phyloP scores from a whole-genome alignment of 805 yeast species.

The Nakazawaea holstii region DNA sequence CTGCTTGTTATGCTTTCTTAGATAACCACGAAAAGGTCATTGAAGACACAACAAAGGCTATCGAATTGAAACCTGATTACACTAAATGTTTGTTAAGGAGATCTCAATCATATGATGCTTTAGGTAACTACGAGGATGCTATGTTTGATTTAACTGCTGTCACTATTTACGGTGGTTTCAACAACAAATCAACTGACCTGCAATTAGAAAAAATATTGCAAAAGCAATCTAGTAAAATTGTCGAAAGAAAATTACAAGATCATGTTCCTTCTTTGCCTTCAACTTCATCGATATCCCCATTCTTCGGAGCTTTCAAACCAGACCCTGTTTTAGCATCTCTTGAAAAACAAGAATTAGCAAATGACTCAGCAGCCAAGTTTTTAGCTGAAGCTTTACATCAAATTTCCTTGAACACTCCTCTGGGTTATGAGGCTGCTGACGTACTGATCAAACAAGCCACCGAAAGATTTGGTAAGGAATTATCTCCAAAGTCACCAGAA shows the following conservation, averaged over 20 bases:
- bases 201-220: constrained; percentile 83
- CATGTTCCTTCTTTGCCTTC: constrained; percentile 64
- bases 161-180: constrained; percentile 79
- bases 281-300: constrained; percentile 76
- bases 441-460: constrained; percentile 56
- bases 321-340: constrained; percentile 46
- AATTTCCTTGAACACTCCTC: constrained; percentile 39
- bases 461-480: constrained; percentile 27
- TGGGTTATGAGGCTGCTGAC: constrained; percentile 59
- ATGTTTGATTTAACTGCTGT: constrained; percentile 88
- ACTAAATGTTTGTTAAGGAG: constrained; percentile 89
- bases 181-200: constrained; percentile 70
- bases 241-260: constrained; percentile 51
- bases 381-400: constrained; percentile 61
- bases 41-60: constrained; percentile 82
- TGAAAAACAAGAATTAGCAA: constrained; percentile 41
- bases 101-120: constrained; percentile 83
- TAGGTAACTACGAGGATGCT: constrained; percentile 76
- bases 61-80: constrained; percentile 83
- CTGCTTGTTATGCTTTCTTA: constrained; percentile 89
- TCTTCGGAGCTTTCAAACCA: constrained; percentile 78
- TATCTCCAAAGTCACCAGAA: constrained; percentile 29
- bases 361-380: constrained; percentile 57
- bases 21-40: constrained; percentile 78
- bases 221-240: constrained; percentile 69